Percentiles rank a stretch among this genome's conserved stretches.
Conservation (phyloP, 108 stramenopile genomes). For the Nannochloropsis gaditana region DNA sequence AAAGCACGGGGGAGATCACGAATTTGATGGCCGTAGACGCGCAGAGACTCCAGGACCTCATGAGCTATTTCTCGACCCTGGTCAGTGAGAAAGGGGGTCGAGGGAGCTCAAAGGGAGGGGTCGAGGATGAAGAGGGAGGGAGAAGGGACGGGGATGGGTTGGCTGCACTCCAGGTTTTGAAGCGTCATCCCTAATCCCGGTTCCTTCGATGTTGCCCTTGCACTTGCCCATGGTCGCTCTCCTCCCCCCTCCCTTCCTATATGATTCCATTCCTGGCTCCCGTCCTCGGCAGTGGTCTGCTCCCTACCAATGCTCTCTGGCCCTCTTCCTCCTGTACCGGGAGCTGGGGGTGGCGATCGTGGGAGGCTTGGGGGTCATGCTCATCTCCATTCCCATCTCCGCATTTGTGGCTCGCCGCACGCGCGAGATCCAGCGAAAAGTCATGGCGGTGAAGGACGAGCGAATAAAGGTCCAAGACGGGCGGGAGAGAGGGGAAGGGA, state of each 20-base stretch:
- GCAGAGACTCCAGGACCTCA: slow-evolving; percentile 73
- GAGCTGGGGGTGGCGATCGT: slow-evolving; percentile 53
- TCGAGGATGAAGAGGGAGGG: not conserved
- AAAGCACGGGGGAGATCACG: slow-evolving; percentile 60
- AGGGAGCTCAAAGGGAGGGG: too few relatives aligned
- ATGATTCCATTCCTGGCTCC: not conserved
- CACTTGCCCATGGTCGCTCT: not conserved
- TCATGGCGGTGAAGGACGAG: slow-evolving; percentile 75
- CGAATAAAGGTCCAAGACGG: slow-evolving; percentile 60
- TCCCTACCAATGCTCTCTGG: not conserved
- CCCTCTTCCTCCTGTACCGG: not conserved
- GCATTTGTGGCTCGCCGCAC: slow-evolving; percentile 61
- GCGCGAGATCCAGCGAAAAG: slow-evolving; percentile 62
- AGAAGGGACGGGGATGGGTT: not conserved
- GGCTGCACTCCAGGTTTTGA: not conserved
- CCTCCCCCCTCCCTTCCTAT: not conserved
- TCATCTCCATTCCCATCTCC: slow-evolving; percentile 66
- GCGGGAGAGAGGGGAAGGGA: not conserved
- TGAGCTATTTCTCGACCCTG: slow-evolving; percentile 57
- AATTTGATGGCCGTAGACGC: slow-evolving; percentile 90
- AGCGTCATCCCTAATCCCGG: slow-evolving; percentile 60
- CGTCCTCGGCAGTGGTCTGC: not conserved
- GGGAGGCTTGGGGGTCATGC: slow-evolving; percentile 75
- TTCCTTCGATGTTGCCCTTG: slow-evolving; percentile 74
- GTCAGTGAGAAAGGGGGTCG: not conserved